phyloP scores from a whole-genome alignment of 441 rosid genomes.

The Kokia cookei region DNA sequence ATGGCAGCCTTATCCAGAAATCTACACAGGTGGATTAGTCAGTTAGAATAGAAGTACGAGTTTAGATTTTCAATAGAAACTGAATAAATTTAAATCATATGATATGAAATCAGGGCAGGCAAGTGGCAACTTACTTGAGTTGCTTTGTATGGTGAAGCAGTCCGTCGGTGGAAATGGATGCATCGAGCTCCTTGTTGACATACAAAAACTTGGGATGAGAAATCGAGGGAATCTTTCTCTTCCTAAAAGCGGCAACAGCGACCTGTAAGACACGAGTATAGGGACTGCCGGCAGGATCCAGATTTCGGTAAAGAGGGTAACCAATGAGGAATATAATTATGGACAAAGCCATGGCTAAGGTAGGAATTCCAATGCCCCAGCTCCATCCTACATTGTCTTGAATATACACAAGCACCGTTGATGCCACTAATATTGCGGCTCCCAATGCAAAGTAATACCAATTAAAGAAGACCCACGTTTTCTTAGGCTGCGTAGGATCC shows the following conservation, averaged over 20 bases:
- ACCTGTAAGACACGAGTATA: constrained; percentile 55
- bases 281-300: constrained; percentile 64
- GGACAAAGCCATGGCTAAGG: constrained; percentile 49
- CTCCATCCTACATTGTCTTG: constrained; percentile 73
- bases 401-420: constrained; percentile 56
- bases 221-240: constrained; percentile 35
- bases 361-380: constrained; percentile 72
- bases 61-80: too few species aligned
- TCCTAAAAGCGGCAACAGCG: constrained; percentile 44
- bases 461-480: constrained; percentile 61
- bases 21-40: constrained; percentile 14
- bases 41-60: too few species aligned
- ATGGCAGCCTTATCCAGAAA: constrained; percentile 63
- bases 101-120: not conserved
- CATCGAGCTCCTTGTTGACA: constrained; percentile 46
- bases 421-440: constrained; percentile 38
- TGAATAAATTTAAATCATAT: not conserved
- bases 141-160: constrained; percentile 43
- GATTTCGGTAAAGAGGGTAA: constrained; percentile 51
- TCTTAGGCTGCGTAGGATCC: constrained; percentile 40
- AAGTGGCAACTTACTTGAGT: constrained; percentile 26
- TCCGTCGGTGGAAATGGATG: constrained; percentile 48
- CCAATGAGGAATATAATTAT: constrained; percentile 35
- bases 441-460: constrained; percentile 77
- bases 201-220: constrained; percentile 36